Base-by-base conservation (phyloP, 306 rosid species). In the Pueraria montana region DNA sequence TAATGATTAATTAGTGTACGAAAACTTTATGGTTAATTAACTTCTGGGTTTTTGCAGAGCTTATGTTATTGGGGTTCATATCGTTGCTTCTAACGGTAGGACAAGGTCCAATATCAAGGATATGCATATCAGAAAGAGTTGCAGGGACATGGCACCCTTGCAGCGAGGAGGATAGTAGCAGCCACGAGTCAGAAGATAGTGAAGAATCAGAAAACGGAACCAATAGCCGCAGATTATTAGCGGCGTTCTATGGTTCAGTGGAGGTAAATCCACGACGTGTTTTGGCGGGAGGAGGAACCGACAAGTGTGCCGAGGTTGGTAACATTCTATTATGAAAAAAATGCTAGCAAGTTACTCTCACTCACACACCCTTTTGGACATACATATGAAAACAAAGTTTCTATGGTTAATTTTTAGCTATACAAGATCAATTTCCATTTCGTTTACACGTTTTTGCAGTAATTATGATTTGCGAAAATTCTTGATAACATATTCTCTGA, bases 41-140 rank as follows among this genome's bases (percentile, higher is more conserved):
- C n/a, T n/a, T n/a, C n/a, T n/a, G n/a, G n/a, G n/a, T n/a, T n/a
- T n/a, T n/a, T n/a, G 85, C 58, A 94, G 98, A 94, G 91, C 91
- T 94, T 12, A 94, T 94, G 98, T 76, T 94, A 61, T 24, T 94
- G 86, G 98, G 98, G 38, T 94, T 94, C 83, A 84, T 94, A 84
- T 94, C 98, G 36, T 81, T 94, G 90, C 90, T 94, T 24, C 89
- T 94, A 30, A 92, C 97, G n/a, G 94, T 94, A 4, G 97, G 92
- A 84, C 90, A 91, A 85, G 75, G 82, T 21, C 42, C 59, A 11
- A 91, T 94, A 65, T 89, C 98, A 11, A 86, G 77, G 6, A 89
- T 91, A 21, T 94, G 97, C 61, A 85, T 94, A 79, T 84, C 98
- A 0, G 1, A 85, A 84, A 71, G 83, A 11, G 75, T 82, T 23